These are phyloP conservation scores for Phanerodontia chrysosporium DNA, from an alignment of 768 basidiomycete species.

Conservation along the genomic window DNA sequence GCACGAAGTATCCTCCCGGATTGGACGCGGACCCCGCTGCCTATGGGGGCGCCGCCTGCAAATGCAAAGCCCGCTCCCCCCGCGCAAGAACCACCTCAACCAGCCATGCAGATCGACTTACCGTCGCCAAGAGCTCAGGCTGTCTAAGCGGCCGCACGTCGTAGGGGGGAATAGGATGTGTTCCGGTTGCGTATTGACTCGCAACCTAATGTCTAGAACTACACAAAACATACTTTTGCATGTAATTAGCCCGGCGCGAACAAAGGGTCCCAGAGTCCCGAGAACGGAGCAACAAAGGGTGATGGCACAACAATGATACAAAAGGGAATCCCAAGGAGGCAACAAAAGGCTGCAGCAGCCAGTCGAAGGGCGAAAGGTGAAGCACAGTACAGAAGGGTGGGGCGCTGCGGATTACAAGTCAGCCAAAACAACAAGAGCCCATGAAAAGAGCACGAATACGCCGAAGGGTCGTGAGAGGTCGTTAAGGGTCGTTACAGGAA, in stretches of 20 bases:
- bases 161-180: background rate
- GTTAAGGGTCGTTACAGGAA: background rate
- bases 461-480: conserved; percentile 10
- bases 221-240: background rate
- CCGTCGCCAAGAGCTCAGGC: conserved; percentile 18
- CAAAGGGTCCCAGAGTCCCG: background rate
- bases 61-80: conserved; percentile 3
- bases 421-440: conserved; percentile 4
- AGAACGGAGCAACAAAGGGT: background rate
- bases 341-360: background rate
- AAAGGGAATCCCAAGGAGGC: background rate
- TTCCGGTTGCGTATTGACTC: background rate
- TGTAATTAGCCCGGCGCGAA: background rate
- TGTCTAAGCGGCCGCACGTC: background rate
- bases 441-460: background rate
- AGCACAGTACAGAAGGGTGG: no score
- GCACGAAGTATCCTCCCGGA: conserved; percentile 60
- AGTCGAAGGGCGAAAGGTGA: background rate
- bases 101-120: background rate
- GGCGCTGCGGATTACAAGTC: conserved; percentile 8
- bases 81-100: background rate
- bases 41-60: conserved; percentile 61
- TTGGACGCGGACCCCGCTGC: conserved; percentile 70
- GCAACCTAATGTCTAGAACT: background rate
- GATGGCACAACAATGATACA: background rate